Conservation (phyloP, 257 asterid species). For the Oldenlandia corymbosa region DNA sequence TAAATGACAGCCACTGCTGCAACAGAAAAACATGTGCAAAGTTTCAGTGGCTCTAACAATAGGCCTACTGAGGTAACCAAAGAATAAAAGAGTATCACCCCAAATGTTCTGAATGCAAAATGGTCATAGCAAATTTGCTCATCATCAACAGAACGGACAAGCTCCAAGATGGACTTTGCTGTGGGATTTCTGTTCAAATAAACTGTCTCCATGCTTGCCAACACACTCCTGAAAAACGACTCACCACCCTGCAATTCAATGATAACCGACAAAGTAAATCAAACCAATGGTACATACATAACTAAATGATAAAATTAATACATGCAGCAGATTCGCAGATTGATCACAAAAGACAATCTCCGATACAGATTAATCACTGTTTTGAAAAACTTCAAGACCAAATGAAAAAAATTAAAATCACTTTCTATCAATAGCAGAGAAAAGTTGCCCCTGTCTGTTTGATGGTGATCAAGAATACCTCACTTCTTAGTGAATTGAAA, state of each 20-base stretch:
- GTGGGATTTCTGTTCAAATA: constrained; percentile 79
- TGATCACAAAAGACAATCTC: neutral
- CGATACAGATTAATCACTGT: neutral
- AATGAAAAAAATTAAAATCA: neutral
- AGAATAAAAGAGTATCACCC: constrained; percentile 32
- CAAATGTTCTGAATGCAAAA: constrained; percentile 80
- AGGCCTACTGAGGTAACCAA: neutral
- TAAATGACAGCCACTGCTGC: neutral
- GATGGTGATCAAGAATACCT: neutral
- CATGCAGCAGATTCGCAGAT: neutral
- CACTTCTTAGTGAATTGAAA: neutral
- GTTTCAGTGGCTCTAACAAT: neutral
- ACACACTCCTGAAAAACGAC: constrained; percentile 68
- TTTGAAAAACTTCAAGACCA: neutral
- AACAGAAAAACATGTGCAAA: neutral
- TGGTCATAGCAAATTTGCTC: constrained; percentile 82
- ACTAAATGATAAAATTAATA: neutral
- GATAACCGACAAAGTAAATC: constrained; percentile 9
- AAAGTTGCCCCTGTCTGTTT: neutral
- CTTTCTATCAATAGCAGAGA: neutral
- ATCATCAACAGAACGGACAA: constrained; percentile 57
- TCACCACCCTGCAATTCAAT: constrained; percentile 60
- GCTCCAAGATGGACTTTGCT: constrained; percentile 73
- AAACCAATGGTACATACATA: neutral
- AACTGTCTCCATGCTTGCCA: constrained; percentile 64